Evolutionary conservation across 2,329 filamentous ascomycete species (phyloP).

Genomic region (Xylariaceae sp.): DNA sequence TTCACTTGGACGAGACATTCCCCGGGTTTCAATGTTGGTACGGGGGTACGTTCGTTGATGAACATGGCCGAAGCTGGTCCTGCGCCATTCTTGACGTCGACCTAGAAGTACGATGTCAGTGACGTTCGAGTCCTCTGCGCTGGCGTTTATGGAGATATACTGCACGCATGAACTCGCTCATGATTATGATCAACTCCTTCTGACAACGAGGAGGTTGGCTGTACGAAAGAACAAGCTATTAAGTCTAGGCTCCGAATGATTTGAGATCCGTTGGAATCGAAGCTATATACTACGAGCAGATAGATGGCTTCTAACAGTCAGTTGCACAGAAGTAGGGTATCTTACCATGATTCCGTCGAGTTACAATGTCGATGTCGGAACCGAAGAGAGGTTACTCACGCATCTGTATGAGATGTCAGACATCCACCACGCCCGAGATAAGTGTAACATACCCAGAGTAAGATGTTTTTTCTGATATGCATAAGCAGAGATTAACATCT

Average conservation of each 20-base stretch:
- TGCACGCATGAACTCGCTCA: background rate
- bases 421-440: too few species aligned
- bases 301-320: too few species aligned
- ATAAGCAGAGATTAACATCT: too few species aligned
- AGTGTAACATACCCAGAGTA: too few species aligned
- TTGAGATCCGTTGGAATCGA: background rate
- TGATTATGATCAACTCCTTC: background rate
- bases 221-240: background rate
- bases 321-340: too few species aligned
- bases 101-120: background rate
- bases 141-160: background rate
- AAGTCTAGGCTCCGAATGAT: background rate
- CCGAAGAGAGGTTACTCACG: too few species aligned
- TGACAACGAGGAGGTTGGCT: background rate
- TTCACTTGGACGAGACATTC: slow-evolving; percentile 4
- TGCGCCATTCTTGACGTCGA: background rate
- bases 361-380: too few species aligned
- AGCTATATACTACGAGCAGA: too few species aligned
- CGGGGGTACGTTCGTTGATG: slow-evolving; percentile 1
- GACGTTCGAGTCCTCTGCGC: background rate
- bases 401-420: too few species aligned
- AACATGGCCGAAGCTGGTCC: slow-evolving; percentile 3
- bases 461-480: too few species aligned
- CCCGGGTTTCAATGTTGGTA: background rate
- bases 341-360: too few species aligned